phyloP scores from a whole-genome alignment of 169 alveolate species.

The Plasmodium coatneyi region DNA sequence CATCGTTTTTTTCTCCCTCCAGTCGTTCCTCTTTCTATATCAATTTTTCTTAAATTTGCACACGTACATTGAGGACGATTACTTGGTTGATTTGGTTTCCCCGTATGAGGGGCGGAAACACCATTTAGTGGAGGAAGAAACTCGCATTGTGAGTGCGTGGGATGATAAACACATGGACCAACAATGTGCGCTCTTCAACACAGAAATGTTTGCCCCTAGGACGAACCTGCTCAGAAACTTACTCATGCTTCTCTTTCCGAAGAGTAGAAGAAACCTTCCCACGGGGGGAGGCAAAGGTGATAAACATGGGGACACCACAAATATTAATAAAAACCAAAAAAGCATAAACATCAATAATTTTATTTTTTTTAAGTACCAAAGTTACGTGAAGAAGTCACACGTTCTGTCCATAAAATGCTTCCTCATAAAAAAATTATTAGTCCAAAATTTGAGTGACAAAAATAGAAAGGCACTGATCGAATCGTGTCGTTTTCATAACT shows the following conservation, averaged over 20 bases:
- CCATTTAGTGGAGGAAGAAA: not conserved
- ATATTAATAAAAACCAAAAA: not conserved
- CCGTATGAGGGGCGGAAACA: not conserved
- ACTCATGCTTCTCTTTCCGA: not conserved
- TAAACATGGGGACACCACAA: slow-evolving; percentile 4
- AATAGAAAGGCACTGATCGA: slow-evolving; percentile 21
- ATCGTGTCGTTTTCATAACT: slow-evolving; percentile 57
- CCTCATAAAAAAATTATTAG: slow-evolving; percentile 50
- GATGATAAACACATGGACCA: not conserved
- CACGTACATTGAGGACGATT: slow-evolving; percentile 54
- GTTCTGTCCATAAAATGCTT: slow-evolving; percentile 46
- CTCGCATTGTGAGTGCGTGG: not conserved
- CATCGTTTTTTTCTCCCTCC: slow-evolving; percentile 49
- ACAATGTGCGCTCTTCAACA: slow-evolving; percentile 10
- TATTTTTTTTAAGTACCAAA: slow-evolving; percentile 47
- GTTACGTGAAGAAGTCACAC: slow-evolving; percentile 46
- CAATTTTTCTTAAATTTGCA: slow-evolving; percentile 53
- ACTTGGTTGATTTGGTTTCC: not conserved
- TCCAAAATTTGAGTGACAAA: slow-evolving; percentile 25
- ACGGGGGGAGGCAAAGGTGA: not conserved
- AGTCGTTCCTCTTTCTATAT: slow-evolving; percentile 52
- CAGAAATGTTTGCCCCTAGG: slow-evolving; percentile 28
- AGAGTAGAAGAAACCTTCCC: not conserved
- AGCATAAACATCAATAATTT: slow-evolving; percentile 43
- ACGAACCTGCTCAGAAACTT: slow-evolving; percentile 17